These are phyloP conservation scores for Eucalyptus paniculata DNA, from an alignment of 345 rosid species.

Conservation along the genomic window DNA sequence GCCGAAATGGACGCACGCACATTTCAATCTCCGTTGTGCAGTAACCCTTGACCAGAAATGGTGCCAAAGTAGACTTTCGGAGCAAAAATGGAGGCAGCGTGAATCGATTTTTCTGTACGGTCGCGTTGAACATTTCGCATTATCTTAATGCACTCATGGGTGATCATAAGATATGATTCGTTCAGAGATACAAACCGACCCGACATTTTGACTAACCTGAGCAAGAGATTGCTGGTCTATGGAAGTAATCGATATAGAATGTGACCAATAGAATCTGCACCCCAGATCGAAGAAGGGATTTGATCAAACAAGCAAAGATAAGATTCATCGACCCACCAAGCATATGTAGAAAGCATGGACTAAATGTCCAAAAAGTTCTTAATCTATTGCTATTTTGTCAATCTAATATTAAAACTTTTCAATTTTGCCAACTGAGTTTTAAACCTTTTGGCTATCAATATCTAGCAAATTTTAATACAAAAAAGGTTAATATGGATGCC, in stretches of 20 bases:
- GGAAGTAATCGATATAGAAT: neutral
- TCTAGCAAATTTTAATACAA: neutral
- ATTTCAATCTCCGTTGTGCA: neutral
- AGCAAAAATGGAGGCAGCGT: neutral
- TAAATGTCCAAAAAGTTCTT: neutral
- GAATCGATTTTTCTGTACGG: neutral
- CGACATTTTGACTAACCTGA: neutral
- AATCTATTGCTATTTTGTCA: neutral
- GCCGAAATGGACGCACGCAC: neutral
- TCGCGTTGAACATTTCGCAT: neutral
- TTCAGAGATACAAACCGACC: neutral
- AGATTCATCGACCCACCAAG: neutral
- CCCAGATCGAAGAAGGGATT: neutral
- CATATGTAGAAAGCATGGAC: neutral
- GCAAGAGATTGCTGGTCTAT: neutral
- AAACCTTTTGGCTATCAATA: neutral
- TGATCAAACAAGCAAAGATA: neutral
- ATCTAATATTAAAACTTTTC: no score
- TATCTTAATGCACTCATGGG: neutral
- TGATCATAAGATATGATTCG: neutral
- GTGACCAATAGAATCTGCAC: neutral
- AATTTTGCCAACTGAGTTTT: fast-evolving
- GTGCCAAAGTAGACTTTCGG: neutral
- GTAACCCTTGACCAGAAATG: neutral
- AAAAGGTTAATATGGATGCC: no score